Evolutionary conservation across 768 basidiomycete genomes (phyloP).

Genomic region (Tulasnella sp.): DNA sequence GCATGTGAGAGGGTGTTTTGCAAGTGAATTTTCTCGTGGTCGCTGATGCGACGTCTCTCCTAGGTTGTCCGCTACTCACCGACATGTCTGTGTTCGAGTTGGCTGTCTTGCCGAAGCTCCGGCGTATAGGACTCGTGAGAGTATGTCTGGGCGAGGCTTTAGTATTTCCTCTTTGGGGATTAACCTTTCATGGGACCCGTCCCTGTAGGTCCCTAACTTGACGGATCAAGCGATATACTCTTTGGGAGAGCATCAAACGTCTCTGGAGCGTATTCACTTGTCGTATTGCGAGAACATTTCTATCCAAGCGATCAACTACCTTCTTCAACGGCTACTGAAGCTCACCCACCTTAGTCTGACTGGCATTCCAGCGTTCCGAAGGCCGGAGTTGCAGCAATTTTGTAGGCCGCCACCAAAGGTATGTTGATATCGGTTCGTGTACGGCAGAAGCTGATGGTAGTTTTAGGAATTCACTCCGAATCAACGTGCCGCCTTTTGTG

Average conservation of each 20-base stretch:
- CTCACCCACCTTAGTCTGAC: constrained; percentile 92
- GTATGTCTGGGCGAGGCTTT: constrained; percentile 26
- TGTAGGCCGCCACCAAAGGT: constrained; percentile 82
- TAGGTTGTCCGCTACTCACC: constrained; percentile 76
- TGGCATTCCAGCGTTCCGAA: constrained; percentile 87
- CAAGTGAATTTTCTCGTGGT: constrained; percentile 40
- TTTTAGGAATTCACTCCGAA: constrained; percentile 80
- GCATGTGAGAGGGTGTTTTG: constrained; percentile 30
- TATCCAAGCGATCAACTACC: constrained; percentile 79
- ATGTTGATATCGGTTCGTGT: constrained; percentile 26
- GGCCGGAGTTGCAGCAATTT: constrained; percentile 73
- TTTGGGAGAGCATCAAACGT: constrained; percentile 70
- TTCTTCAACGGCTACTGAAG: constrained; percentile 78
- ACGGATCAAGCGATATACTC: constrained; percentile 90
- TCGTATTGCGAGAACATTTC: constrained; percentile 95
- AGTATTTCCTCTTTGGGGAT: background rate
- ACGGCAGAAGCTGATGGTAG: background rate
- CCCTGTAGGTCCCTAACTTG: constrained; percentile 50
- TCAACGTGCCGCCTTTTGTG: constrained; percentile 86
- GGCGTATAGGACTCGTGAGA: constrained; percentile 88
- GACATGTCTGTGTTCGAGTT: constrained; percentile 93
- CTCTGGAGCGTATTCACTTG: constrained; percentile 89
- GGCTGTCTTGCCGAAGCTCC: constrained; percentile 73
- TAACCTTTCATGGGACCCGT: constrained; percentile 15
- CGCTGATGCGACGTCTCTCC: background rate